Base-by-base conservation (phyloP, 768 basidiomycete genomes). In the Boletus sp. region DNA sequence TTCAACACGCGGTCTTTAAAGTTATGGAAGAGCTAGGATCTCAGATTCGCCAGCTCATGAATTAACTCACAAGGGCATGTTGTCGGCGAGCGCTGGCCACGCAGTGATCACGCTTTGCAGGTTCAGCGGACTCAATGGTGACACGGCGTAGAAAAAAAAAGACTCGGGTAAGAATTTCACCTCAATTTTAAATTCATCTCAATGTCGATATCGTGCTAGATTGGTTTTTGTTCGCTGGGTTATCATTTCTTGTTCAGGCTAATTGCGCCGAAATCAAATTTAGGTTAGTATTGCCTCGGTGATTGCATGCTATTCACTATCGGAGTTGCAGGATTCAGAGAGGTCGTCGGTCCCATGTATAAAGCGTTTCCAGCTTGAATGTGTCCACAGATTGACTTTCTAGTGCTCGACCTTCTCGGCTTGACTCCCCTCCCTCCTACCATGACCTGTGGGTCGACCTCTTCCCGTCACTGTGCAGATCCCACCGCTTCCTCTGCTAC, bases 261-360 rank as follows among this genome's bases (percentile, higher is more conserved):
- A 56, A 62, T 65, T 68, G 38, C 44, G 53, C 60, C 45, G 61
- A 63, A 66, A 66, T 67, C 65, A 64, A 60, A 63, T 66, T 69
- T 70, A 59, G 64, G 67, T 68, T 63, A 50, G 60, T 66, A 58
- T 62, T 56, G 48, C 65, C 65, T 66, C 65, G 65, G 64, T 66
- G 65, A 69, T 66, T 67, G 61, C 58, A 49, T 54, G 60, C 37
- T 53, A 51, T 57, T 62, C 55, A 61, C 63, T 55, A 69, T 70
- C 68, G 68, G 68, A 69, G 68, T 70, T 69, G 58, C 49, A 59
- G 55, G 59, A 50, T 51, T 55, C 51, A 51, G 50, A 55, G 58
- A 49, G 55, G 45, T 66, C 62, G 68, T 59, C 68, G 64, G 45
- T 55, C 58, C 56, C 57, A 64, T 68, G 69, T 69, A 69, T 69